Evolutionary conservation across 305 asterid species (phyloP).

Genomic region (Fraxinus sp.): DNA sequence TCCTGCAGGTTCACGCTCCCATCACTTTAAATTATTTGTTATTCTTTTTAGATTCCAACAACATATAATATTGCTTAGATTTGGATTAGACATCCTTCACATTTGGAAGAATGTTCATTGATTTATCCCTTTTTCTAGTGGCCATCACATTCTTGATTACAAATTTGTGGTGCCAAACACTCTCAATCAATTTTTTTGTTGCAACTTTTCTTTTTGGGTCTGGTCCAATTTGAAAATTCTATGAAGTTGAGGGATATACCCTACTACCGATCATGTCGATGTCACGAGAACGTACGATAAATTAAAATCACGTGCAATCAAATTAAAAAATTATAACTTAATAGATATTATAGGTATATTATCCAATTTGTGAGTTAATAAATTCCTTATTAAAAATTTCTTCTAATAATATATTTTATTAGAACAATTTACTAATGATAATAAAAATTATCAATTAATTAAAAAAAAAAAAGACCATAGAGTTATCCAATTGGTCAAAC

Average conservation of each 20-base stretch:
- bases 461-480: too few relatives aligned
- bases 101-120: not conserved
- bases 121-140: not conserved
- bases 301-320: conserved; percentile 2
- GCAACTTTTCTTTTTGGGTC: not conserved
- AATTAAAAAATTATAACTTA: too few relatives aligned
- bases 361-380: too few relatives aligned
- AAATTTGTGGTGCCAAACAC: conserved; percentile 8
- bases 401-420: too few relatives aligned
- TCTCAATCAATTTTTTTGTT: not conserved
- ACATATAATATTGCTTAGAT: not conserved
- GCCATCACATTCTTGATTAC: not conserved
- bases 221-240: not conserved
- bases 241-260: not conserved
- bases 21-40: not conserved
- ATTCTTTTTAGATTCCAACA: not conserved
- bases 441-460: too few relatives aligned
- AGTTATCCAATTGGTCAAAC: too few relatives aligned
- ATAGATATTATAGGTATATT: not conserved
- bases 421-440: too few relatives aligned
- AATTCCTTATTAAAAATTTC: too few relatives aligned
- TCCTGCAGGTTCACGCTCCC: not conserved
- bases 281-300: too few relatives aligned
- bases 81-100: not conserved
- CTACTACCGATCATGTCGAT: not conserved